Percentiles rank a stretch among this genome's conserved stretches.
Evolutionary conservation across 352 stramenopile species (phyloP).

Genomic region (Phytophthora chlamydospora): DNA sequence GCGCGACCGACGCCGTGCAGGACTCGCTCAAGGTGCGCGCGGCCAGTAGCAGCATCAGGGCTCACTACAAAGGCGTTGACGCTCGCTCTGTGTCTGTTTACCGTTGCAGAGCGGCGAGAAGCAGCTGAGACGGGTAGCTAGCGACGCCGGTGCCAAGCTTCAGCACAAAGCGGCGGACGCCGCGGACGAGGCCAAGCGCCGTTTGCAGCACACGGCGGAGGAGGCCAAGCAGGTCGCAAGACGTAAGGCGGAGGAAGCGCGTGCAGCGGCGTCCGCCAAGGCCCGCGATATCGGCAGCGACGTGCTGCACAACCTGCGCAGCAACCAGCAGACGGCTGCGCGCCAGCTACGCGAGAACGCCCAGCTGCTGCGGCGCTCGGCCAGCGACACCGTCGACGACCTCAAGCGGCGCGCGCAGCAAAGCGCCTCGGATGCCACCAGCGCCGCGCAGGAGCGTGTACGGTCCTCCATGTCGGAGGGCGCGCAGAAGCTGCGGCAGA

Average conservation of each 20-base stretch:
- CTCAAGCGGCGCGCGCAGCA: slow-evolving; percentile 30
- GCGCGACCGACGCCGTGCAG: slow-evolving; percentile 31
- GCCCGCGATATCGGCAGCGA: slow-evolving; percentile 37
- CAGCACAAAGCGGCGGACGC: slow-evolving; percentile 8
- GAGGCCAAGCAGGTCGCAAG: slow-evolving; percentile 16
- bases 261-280: slow-evolving; percentile 27
- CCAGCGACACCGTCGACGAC: slow-evolving; percentile 45
- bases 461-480: slow-evolving; percentile 41
- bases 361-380: slow-evolving; percentile 37
- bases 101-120: slow-evolving; percentile 18
- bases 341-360: slow-evolving; percentile 52
- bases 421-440: slow-evolving; percentile 32
- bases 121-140: slow-evolving; percentile 22
- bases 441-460: slow-evolving; percentile 44
- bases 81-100: not conserved
- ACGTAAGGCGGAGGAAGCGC: slow-evolving; percentile 29
- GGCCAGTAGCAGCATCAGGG: not conserved
- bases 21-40: slow-evolving; percentile 31
- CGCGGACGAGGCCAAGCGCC: slow-evolving; percentile 23
- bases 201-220: slow-evolving; percentile 14
- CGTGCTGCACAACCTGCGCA: slow-evolving; percentile 52
- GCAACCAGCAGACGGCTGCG: slow-evolving; percentile 46
- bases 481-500: slow-evolving; percentile 55
- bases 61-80: not conserved
- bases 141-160: slow-evolving; percentile 8